Base-by-base conservation (phyloP, 768 basidiomycete species). In the Suillus hirtellus region DNA sequence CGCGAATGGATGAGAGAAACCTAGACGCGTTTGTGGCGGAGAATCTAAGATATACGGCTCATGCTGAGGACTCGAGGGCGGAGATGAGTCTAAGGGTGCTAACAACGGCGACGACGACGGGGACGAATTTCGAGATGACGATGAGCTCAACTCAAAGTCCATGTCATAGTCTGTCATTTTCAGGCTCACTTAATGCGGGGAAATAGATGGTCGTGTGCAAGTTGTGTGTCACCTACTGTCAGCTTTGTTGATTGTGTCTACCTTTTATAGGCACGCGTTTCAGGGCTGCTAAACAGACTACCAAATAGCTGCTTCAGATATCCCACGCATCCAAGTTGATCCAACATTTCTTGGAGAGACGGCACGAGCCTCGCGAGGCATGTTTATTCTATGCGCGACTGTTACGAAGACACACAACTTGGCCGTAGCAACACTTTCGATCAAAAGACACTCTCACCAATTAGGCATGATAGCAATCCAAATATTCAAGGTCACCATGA, bases 1-100 rank as follows among this genome's bases (percentile, higher is more conserved):
- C 14, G 89, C 85, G 60, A 87, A 84, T 0, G 87, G 88, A 67
- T 89, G 73, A 64, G 66, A 62, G 31, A 72, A 64, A 7, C 64
- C 49, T 15, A 15, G 31, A 43, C 56, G 61, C n/a, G 68, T 59
- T 17, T 65, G 67, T 64, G 52, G 77, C 71, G 46, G 80, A 70
- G 49, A 77, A 73, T 65, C 67, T 72, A 75, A 60, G 65, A 75
- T 68, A 38, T 60, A 71, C 1, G 64, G 71, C 17, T 37, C 71
- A 52, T 77, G 66, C 19, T 59, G 42, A 0, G 77, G 77, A 42
- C 78, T 79, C 4, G 75, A 73, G 5, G 70, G 72, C 0, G 79
- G 78, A 0, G 77, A 80, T 17, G 79, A 80, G 24, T 79, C 76
- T 3, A 76, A 59, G 2, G 78, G 71, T 2, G 75, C 79, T 0